Evolutionary conservation across 176 grass and related monocot genomes (phyloP).

Genomic region (Raddia distichophylla): DNA sequence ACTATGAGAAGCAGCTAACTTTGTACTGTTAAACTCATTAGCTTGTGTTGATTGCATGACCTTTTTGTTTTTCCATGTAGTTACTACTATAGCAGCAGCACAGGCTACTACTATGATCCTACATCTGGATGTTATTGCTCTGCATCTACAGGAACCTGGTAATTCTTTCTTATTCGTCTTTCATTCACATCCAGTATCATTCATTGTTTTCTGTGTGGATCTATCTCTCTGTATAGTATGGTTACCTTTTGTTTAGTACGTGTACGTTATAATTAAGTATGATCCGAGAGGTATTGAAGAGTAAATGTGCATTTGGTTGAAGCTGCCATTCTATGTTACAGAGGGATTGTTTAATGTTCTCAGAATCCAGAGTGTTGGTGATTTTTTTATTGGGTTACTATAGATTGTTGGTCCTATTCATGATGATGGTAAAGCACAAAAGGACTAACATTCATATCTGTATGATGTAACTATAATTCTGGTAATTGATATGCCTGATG

Average conservation of each 20-base stretch:
- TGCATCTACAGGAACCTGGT: slow-evolving; percentile 87
- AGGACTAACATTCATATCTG: no score
- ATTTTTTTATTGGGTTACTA: neutral
- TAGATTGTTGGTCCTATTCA: neutral
- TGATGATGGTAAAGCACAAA: neutral
- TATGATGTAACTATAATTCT: neutral
- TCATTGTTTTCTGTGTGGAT: neutral
- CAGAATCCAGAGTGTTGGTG: neutral
- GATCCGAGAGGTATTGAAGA: neutral
- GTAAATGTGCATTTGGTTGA: slow-evolving; percentile 11
- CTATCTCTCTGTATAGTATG: neutral
- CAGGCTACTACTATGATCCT: slow-evolving; percentile 90
- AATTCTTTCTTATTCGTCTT: slow-evolving; percentile 30
- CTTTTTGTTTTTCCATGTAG: slow-evolving; percentile 46
- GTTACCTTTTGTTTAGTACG: slow-evolving; percentile 15
- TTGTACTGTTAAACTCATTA: slow-evolving; percentile 21
- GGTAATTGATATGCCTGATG: neutral
- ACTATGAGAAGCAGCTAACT: neutral
- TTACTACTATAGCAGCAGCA: slow-evolving; percentile 91
- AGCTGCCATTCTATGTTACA: slow-evolving; percentile 7
- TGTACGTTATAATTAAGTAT: slow-evolving; percentile 6
- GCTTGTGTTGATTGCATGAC: slow-evolving; percentile 22
- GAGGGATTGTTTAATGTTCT: neutral
- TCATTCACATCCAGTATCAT: neutral
- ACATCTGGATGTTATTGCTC: slow-evolving; percentile 71